Evolutionary conservation across 257 asterid species (phyloP).

Genomic region (Cruciata laevipes): DNA sequence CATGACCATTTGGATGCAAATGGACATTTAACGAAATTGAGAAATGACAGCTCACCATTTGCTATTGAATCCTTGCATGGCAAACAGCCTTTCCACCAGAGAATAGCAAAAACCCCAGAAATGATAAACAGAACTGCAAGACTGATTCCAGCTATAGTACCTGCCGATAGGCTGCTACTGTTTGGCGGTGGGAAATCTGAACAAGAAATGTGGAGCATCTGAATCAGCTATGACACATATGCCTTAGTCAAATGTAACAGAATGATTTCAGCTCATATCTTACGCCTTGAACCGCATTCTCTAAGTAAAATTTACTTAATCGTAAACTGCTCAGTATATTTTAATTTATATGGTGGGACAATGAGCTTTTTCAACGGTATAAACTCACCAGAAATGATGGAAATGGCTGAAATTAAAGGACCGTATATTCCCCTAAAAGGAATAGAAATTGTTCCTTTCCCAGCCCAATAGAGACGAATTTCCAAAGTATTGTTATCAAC

Average conservation of each 20-base stretch:
- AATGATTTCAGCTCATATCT: background rate
- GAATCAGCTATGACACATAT: background rate
- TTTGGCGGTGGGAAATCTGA: conserved; percentile 40
- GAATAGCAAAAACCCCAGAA: conserved; percentile 29
- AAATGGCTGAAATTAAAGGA: conserved; percentile 83
- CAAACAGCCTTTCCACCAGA: conserved; percentile 58
- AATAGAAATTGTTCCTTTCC: conserved; percentile 66
- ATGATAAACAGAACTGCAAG: conserved; percentile 27
- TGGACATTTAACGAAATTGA: background rate
- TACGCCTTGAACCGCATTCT: background rate
- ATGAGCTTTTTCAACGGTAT: background rate
- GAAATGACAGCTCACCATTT: conserved; percentile 25
- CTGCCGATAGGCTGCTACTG: conserved; percentile 26
- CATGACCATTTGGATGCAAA: background rate
- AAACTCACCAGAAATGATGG: conserved; percentile 52
- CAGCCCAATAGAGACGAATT: conserved; percentile 81
- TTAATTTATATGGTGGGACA: background rate
- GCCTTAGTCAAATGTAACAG: background rate
- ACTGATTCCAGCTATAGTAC: conserved; percentile 48
- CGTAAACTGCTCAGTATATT: too few relatives aligned
- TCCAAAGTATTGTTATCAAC: conserved; percentile 51
- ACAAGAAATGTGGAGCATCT: conserved; percentile 5
- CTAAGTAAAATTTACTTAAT: background rate
- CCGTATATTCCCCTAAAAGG: conserved; percentile 74
- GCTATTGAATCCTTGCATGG: conserved; percentile 23